These are phyloP conservation scores for Flagelloscypha sp. DNA, from an alignment of 768 basidiomycete species.

Conservation along the genomic window DNA sequence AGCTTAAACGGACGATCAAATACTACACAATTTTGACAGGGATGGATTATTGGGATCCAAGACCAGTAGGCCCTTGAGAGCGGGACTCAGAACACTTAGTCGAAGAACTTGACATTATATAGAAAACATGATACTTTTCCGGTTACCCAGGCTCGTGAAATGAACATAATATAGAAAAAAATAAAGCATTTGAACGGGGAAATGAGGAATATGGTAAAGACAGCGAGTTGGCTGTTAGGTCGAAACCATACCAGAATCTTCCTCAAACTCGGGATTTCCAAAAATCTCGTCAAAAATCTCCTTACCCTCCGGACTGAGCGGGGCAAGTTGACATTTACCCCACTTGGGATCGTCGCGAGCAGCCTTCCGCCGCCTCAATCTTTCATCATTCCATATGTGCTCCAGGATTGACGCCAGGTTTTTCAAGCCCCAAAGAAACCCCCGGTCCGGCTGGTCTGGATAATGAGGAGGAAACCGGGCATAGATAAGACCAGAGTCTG, in stretches of 20 bases:
- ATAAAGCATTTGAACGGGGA: not conserved
- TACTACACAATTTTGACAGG: no score
- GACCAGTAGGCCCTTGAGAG: no score
- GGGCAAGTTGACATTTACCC: slow-evolving; percentile 45
- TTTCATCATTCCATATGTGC: slow-evolving; percentile 83
- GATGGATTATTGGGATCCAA: no score
- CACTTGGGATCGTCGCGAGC: slow-evolving; percentile 48
- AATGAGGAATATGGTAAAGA: slow-evolving; percentile 1
- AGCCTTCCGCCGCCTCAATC: slow-evolving; percentile 56
- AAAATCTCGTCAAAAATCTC: slow-evolving; percentile 78
- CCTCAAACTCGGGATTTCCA: slow-evolving; percentile 33
- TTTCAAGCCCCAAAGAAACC: slow-evolving; percentile 87
- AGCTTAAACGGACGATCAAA: no score
- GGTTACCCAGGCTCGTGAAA: no score
- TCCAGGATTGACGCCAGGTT: slow-evolving; percentile 70
- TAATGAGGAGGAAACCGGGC: slow-evolving; percentile 94
- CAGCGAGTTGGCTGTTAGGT: slow-evolving; percentile 31
- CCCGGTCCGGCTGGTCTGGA: slow-evolving; percentile 82
- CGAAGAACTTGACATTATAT: no score
- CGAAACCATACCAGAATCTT: slow-evolving; percentile 72
- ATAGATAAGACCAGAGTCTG: slow-evolving; percentile 73
- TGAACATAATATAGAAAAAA: no score
- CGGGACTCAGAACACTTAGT: no score
- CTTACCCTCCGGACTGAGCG: slow-evolving; percentile 63
- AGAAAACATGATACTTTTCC: no score